Evolutionary conservation across 495 filamentous ascomycete species (phyloP), one percentile per base, ranked within the genome.

Genomic region (Tuber umbilicatum): DNA sequence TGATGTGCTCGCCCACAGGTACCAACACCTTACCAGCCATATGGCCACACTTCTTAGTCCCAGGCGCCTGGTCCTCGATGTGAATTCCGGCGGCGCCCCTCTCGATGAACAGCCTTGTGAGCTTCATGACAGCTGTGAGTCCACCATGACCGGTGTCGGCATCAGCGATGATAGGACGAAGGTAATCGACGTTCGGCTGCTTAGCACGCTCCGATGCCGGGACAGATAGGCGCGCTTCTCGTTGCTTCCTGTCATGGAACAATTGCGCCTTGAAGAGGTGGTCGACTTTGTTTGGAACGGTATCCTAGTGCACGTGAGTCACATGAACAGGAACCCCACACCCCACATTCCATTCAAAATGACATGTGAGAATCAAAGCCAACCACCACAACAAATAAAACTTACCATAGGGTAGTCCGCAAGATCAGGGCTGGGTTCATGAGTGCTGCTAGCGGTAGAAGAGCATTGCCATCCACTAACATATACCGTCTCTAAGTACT

Each of bases 1-100:
- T 99, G 87, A 98, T 97, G 86, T 99, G 95, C 85, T 99, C 95
- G 85, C 89, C 91, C 84, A 98, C 97, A 50, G 95, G 95, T 70
- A 99, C 95, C 69, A 99, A 88, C 42, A 99, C 95, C 86, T 99
- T 99, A 79, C 95, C 95, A 77, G 95, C 95, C 95, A 99, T 99
- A 85, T 99, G 95, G 73, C 95, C 95, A 82, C 95, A 99, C 87
- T 99, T 99, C 89, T 99, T 99, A 50, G 95, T 99, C 60, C 95
- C 95, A 1, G 95, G 94, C 16, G 95, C 95, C 85, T 99, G 95
- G 83, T 99, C 95, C 85, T 99, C 95, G 77, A 99, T 97, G 84
- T 99, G 95, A 81, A 99, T 97, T 80, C 95, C 95, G 64, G 95
- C 95, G 45, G 95, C 95, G 82, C 95, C 95, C 80, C 94, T 93